phyloP scores from a whole-genome alignment of 1,284 basidiomycete species.

The Cryptococcus floricola region DNA sequence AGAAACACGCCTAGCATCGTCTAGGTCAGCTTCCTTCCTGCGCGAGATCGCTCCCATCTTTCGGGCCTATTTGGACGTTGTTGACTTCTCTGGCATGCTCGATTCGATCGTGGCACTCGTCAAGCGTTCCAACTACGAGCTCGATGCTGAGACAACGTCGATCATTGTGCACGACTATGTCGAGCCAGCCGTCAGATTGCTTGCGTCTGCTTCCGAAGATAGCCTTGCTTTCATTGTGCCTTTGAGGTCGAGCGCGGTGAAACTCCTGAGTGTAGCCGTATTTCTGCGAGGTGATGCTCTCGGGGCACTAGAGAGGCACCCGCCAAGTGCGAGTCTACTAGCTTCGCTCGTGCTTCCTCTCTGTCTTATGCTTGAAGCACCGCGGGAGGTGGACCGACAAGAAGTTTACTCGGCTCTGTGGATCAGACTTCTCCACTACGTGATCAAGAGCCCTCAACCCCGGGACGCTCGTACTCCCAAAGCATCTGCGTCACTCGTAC shows the following conservation, averaged over 20 bases:
- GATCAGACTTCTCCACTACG: constrained; percentile 62
- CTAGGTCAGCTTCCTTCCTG: constrained; percentile 56
- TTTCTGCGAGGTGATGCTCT: constrained; percentile 60
- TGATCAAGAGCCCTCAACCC: constrained; percentile 50
- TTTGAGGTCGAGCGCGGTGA: constrained; percentile 54
- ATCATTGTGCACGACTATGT: constrained; percentile 62
- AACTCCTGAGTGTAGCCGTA: constrained; percentile 56
- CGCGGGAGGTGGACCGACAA: constrained; percentile 53
- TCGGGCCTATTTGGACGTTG: constrained; percentile 53
- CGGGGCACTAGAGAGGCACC: constrained; percentile 57
- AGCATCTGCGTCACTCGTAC: neutral
- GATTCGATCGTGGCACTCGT: constrained; percentile 57
- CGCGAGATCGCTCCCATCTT: constrained; percentile 60
- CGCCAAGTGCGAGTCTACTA: constrained; percentile 58
- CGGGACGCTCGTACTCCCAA: constrained; percentile 1
- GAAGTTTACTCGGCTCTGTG: constrained; percentile 56
- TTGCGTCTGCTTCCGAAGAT: constrained; percentile 57
- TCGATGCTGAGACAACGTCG: constrained; percentile 55
- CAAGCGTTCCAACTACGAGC: constrained; percentile 54
- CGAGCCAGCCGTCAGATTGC: constrained; percentile 56
- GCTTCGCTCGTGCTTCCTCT: constrained; percentile 61
- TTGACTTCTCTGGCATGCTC: constrained; percentile 64
- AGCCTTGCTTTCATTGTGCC: constrained; percentile 55
- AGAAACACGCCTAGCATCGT: constrained; percentile 25
- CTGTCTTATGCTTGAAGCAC: constrained; percentile 56